Percentiles rank a stretch among this genome's conserved stretches.
phyloP scores from a whole-genome alignment of 306 rosid species.

The Quercus rubra region DNA sequence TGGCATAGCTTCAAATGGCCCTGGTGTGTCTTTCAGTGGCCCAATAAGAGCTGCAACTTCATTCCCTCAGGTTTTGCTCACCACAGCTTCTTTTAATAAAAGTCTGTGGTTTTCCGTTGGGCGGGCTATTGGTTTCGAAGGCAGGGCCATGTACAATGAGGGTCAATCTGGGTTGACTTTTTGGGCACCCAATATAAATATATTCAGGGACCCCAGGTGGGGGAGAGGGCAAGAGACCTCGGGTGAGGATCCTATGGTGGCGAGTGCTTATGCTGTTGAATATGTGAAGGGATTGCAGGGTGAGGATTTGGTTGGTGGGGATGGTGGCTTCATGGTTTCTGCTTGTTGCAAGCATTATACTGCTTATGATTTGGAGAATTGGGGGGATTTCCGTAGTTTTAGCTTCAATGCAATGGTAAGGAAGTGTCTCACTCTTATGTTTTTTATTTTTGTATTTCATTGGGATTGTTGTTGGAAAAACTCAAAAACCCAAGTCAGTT shows the following conservation, averaged over 20 bases:
- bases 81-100: constrained; percentile 67
- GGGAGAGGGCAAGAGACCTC: constrained; percentile 95
- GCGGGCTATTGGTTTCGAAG: constrained; percentile 70
- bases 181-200: constrained; percentile 82
- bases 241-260: constrained; percentile 87
- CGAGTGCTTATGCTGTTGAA: constrained; percentile 70
- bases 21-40: constrained; percentile 76
- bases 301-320: constrained; percentile 19
- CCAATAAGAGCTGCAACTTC: constrained; percentile 49
- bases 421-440: not conserved
- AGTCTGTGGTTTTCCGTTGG: constrained; percentile 54
- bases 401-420: constrained; percentile 89
- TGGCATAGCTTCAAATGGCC: constrained; percentile 78
- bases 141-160: constrained; percentile 75
- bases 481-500: not conserved
- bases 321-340: constrained; percentile 62
- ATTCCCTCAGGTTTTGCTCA: constrained; percentile 74
- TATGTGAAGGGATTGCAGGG: constrained; percentile 72
- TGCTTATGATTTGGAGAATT: constrained; percentile 87
- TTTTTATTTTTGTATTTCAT: not conserved
- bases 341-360: constrained; percentile 92
- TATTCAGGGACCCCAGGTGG: constrained; percentile 95
- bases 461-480: not conserved
- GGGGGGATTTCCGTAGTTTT: constrained; percentile 60
- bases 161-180: constrained; percentile 83